These are phyloP conservation scores for Selaginella tamariscina DNA, from an alignment of 75 land plant genomes.

Conservation along the genomic window DNA sequence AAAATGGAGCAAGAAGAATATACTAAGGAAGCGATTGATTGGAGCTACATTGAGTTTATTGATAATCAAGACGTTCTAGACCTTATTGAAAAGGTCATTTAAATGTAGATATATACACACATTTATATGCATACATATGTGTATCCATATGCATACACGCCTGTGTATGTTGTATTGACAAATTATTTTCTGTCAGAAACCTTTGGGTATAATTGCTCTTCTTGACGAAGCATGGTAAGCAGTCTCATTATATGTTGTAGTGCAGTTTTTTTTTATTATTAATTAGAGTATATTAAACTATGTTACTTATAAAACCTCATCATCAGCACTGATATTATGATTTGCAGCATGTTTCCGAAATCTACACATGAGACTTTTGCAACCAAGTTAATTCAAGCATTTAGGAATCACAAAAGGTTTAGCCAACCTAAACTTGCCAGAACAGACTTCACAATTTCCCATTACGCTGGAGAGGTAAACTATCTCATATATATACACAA, in stretches of 20 bases:
- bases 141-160: not conserved
- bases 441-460: constrained; percentile 85
- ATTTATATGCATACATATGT: not conserved
- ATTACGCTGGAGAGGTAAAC: constrained; percentile 97
- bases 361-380: constrained; percentile 99
- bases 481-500: too few relatives aligned
- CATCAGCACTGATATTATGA: too few relatives aligned
- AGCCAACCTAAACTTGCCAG: constrained; percentile 91
- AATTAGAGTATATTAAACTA: too few relatives aligned
- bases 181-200: constrained; percentile 49
- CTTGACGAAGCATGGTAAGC: constrained; percentile 89
- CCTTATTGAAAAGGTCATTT: constrained; percentile 66
- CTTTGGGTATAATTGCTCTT: constrained; percentile 65
- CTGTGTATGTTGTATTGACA: not conserved
- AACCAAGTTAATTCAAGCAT: constrained; percentile 80
- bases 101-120: not conserved
- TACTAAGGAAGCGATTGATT: constrained; percentile 57
- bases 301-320: too few relatives aligned
- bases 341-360: constrained; percentile 92
- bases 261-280: too few relatives aligned
- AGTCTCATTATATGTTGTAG: too few relatives aligned
- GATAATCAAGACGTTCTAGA: constrained; percentile 86
- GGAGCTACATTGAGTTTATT: constrained; percentile 85
- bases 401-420: constrained; percentile 74
- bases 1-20: constrained; percentile 95